Evolutionary conservation across 176 grass and related monocot species (phyloP).

Genomic region (Metroxylon sagu): DNA sequence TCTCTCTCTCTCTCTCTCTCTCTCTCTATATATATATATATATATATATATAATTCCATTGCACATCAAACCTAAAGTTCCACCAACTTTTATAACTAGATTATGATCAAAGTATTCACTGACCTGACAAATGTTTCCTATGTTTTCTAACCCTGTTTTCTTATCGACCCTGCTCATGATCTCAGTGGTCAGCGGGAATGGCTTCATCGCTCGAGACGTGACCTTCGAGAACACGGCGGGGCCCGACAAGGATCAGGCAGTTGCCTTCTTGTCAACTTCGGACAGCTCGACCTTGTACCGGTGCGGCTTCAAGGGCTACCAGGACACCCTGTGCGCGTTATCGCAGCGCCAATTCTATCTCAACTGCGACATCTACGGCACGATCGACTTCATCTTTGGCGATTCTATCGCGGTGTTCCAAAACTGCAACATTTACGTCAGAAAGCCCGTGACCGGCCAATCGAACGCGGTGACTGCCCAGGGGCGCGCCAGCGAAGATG

Average conservation of each 20-base stretch:
- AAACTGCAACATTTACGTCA: conserved; percentile 7
- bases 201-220: conserved; percentile 50
- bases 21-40: too few species aligned
- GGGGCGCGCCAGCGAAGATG: not conserved
- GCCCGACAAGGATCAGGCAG: not conserved
- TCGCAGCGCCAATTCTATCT: conserved; percentile 46
- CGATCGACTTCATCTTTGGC: conserved; percentile 11
- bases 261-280: not conserved
- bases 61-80: too few species aligned
- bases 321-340: conserved; percentile 21
- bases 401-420: not conserved
- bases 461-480: conserved; percentile 4
- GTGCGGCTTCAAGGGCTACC: conserved; percentile 11
- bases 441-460: conserved; percentile 4
- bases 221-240: conserved; percentile 35
- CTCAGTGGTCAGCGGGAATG: conserved; percentile 35
- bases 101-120: too few species aligned
- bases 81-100: too few species aligned
- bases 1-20: too few species aligned
- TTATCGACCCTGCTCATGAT: too few species aligned
- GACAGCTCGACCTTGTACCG: conserved; percentile 2
- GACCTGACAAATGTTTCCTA: too few species aligned
- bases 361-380: conserved; percentile 14
- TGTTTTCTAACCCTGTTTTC: too few species aligned
- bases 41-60: too few species aligned